phyloP scores from a whole-genome alignment of 164 flowering plant species.

The Stephania cephalantha region DNA sequence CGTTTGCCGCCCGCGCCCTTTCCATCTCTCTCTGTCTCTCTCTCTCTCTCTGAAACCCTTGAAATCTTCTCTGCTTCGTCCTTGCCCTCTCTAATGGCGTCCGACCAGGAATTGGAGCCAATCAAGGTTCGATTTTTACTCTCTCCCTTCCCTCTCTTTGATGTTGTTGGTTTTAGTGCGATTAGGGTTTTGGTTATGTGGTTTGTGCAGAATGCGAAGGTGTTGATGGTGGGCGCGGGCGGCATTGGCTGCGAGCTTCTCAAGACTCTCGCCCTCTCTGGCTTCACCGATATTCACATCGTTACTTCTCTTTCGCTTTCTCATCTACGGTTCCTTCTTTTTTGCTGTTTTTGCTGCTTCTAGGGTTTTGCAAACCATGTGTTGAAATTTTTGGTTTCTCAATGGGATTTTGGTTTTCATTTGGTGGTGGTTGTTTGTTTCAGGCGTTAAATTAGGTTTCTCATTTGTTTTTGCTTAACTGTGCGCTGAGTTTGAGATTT shows the following conservation, averaged over 20 bases:
- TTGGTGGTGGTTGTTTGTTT: too few species aligned
- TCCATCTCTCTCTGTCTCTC: neutral
- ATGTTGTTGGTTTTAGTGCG: neutral
- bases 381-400: neutral
- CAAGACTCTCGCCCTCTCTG: conserved; percentile 91
- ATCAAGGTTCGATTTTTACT: conserved; percentile 38
- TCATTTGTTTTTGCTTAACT: too few species aligned
- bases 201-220: conserved; percentile 58
- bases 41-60: neutral
- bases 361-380: neutral
- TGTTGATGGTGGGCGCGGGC: conserved; percentile 97
- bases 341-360: neutral
- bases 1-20: neutral
- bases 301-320: conserved; percentile 32
- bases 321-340: neutral
- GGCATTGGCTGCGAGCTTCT: conserved; percentile 98
- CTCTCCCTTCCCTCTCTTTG: neutral
- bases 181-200: neutral
- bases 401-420: neutral
- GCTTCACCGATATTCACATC: conserved; percentile 88
- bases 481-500: too few species aligned
- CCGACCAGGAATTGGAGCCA: conserved; percentile 34
- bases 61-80: neutral
- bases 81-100: conserved; percentile 32
- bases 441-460: too few species aligned